These are phyloP conservation scores for Scutellaria minor DNA, from an alignment of 257 asterid species.

Conservation along the genomic window DNA sequence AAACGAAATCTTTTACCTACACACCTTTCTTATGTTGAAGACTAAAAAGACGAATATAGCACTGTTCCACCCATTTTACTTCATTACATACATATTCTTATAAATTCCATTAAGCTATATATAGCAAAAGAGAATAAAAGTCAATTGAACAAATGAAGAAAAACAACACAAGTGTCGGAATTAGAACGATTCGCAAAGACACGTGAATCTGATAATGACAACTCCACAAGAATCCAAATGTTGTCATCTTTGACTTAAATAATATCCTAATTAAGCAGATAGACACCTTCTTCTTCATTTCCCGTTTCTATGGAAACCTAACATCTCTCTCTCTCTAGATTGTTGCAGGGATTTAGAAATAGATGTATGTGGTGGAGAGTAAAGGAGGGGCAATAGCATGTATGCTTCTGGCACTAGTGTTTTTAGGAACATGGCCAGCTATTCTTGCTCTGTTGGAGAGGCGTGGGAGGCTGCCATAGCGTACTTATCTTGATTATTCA, in stretches of 20 bases:
- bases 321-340: background rate
- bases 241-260: slow-evolving; percentile 1
- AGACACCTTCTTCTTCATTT: background rate
- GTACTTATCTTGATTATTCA: slow-evolving; percentile 58
- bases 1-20: too few relatives aligned
- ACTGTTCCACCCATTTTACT: too few relatives aligned
- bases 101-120: too few relatives aligned
- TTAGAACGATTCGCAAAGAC: background rate
- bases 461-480: slow-evolving; percentile 65
- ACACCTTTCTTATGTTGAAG: too few relatives aligned
- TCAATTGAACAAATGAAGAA: too few relatives aligned
- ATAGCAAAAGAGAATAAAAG: too few relatives aligned
- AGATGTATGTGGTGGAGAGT: slow-evolving; percentile 58
- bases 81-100: too few relatives aligned
- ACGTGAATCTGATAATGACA: background rate
- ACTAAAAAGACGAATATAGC: too few relatives aligned
- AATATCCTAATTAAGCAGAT: slow-evolving; percentile 17
- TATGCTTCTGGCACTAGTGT: slow-evolving; percentile 51
- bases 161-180: too few relatives aligned
- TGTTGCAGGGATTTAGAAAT: background rate
- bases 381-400: slow-evolving; percentile 60
- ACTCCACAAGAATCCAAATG: slow-evolving; percentile 6
- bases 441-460: slow-evolving; percentile 49
- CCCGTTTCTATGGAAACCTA: slow-evolving; percentile 3
- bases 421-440: slow-evolving; percentile 69